These are phyloP conservation scores for Pythium phragmiticola DNA, from an alignment of 352 stramenopile species.

Conservation along the genomic window DNA sequence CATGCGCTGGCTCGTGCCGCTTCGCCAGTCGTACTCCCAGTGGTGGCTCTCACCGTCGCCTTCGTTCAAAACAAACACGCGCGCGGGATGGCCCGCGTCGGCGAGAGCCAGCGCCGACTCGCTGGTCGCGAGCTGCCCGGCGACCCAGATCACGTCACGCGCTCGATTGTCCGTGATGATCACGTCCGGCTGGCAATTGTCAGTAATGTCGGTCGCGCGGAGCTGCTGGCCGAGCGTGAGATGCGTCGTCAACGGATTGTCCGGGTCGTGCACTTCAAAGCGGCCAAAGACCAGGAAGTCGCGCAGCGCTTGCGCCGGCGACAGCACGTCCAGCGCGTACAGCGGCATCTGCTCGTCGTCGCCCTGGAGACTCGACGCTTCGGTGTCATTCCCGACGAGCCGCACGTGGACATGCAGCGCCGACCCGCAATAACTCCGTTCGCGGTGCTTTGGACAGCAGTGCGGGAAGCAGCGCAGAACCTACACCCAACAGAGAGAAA, in stretches of 20 bases:
- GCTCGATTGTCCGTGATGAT: slow-evolving; percentile 26
- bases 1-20: slow-evolving; percentile 46
- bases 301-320: slow-evolving; percentile 1
- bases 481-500: slow-evolving; percentile 23
- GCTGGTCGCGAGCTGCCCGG: slow-evolving; percentile 11
- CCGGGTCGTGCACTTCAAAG: slow-evolving; percentile 37
- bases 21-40: slow-evolving; percentile 64
- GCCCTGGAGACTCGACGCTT: background rate
- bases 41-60: slow-evolving; percentile 39
- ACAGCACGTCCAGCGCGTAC: slow-evolving; percentile 16
- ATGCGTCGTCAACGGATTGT: slow-evolving; percentile 16
- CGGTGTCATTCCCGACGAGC: slow-evolving; percentile 4
- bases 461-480: slow-evolving; percentile 61
- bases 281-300: slow-evolving; percentile 33
- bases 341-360: slow-evolving; percentile 23
- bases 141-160: slow-evolving; percentile 27
- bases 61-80: slow-evolving; percentile 25
- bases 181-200: slow-evolving; percentile 17
- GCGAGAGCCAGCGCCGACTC: slow-evolving; percentile 4
- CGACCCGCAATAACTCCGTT: slow-evolving; percentile 50
- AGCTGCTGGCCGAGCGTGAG: slow-evolving; percentile 28
- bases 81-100: slow-evolving; percentile 4
- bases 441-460: slow-evolving; percentile 47
- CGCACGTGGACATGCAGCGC: slow-evolving; percentile 35
- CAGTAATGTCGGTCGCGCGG: slow-evolving; percentile 12